Base-by-base conservation (phyloP, 768 basidiomycete genomes). In the Agrocybe pediades region DNA sequence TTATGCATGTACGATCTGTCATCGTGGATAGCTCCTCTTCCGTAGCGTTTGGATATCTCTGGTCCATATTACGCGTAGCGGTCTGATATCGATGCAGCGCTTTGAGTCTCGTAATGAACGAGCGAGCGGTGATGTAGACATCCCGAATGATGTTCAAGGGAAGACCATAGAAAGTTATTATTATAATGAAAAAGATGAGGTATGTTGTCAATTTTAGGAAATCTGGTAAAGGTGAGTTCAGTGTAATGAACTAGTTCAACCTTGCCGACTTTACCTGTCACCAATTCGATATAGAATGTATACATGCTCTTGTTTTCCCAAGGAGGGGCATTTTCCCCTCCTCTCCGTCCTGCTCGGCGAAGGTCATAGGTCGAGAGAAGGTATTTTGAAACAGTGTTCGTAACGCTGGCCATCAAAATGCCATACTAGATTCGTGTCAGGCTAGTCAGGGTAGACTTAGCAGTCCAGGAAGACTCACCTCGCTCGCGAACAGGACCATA, bases 231-330 rank as follows among this genome's bases (percentile, higher is more conserved):
- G 20, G 45, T 59, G 46, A 59, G 41, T 42, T 55, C 44, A 55
- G 54, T 40, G 15, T 26, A 9, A 21, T n/a, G n/a, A 46, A 49
- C 46, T 27, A 49, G 44, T 49, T 43, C 16, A 2, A 25, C 41
- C 40, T 27, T 6, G 13, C 29, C 33, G 5, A 46, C 44, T 51
- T 29, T 58, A 95, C 96, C 95, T 39, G 95, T 95, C 23, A 80
- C 77, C 48, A 98, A 73, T 65, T 98, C 97, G 53, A 98, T 85
- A 66, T 98, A 98, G 74, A 97, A 98, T 8, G 90, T 77, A 79
- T 86, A 95, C 87, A 98, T 95, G 75, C 92, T 94, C 78, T 98
- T 98, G 65, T 95, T 89, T 70, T 99, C 95, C 97, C 97, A 98
- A 43, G 88, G 84, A 57, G 94, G 87, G 1, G 90, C 86, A 68